Base-by-base conservation (phyloP, 257 asterid genomes). In the Przewalskia tangutica region DNA sequence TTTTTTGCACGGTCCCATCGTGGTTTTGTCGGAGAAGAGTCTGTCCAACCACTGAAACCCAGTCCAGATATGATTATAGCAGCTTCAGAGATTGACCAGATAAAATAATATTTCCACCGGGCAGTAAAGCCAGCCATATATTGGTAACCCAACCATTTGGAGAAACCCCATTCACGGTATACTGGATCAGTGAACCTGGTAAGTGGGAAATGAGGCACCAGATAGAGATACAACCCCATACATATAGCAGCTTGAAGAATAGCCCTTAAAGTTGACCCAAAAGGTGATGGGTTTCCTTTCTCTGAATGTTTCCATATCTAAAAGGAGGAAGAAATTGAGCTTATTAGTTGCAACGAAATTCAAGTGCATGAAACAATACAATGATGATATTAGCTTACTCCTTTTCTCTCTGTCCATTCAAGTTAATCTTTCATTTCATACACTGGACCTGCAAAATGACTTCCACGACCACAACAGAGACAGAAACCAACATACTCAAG, bases 361-460 rank as follows among this genome's bases (percentile, higher is more conserved):
- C 58, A 81, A n/a, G 44, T 54, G 58, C 23, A 48, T 36, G 71
- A 48, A 55, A 68, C 10, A 81, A 62, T 44, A 76, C 54, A 59
- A 81, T 66, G 44, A 84, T 18, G 66, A 50, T 79, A 80, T 78
- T 55, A 83, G 83, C 88, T 80, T 88, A 94, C 98, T 91, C 99
- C 99, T 90, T 90, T 90, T 84, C 92, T 89, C 87, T 89, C 97
- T 1, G 93, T 92, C 99, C 99, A 95, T 56, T 95, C 93, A 81
- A 95, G 92, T 89, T 95, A 95, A 86, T 92, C 97, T 82, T 93
- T 92, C 93, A 96, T 93, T 87, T 96, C 99, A 84, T 86, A 96
- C 53, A 96, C 98, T 48, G 99, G 99, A 84, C 99, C 99, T 53
- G 99, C 99, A 89, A 96, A 94, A 90, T 96, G 99, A 82, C 95